Conservation (phyloP, 371 early-diverging fungal species). For the Globomyces sp. region DNA sequence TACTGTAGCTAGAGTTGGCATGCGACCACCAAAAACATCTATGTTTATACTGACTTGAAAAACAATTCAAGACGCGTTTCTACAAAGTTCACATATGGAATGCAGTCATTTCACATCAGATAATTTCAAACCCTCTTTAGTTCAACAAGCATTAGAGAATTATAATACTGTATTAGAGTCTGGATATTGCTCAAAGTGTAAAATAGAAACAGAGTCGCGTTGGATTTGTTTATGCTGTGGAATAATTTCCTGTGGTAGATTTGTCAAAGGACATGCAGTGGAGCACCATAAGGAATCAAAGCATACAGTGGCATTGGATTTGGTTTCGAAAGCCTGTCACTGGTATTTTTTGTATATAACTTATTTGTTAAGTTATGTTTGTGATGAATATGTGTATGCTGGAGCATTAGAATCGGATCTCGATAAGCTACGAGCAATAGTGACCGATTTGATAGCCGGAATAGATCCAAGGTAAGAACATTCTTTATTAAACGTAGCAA, state of each 20-base stretch:
- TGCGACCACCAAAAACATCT: background rate
- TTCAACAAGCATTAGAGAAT: constrained; percentile 1
- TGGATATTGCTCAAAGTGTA: constrained; percentile 3
- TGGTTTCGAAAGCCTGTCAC: constrained; percentile 21
- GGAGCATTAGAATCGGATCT: constrained; percentile 16
- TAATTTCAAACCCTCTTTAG: background rate
- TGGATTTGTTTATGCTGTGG: constrained; percentile 23
- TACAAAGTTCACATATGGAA: constrained; percentile 1
- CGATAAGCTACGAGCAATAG: constrained; percentile 9
- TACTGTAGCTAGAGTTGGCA: background rate
- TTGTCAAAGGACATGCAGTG: constrained; percentile 22
- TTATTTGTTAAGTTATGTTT: constrained; percentile 9
- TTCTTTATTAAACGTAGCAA: background rate
- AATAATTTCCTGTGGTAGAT: constrained; percentile 18
- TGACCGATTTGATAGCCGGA: constrained; percentile 12
- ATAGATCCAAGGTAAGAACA: background rate
- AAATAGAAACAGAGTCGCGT: constrained; percentile 26
- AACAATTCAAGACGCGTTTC: no score
- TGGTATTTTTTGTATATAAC: no score
- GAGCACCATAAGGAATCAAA: constrained; percentile 14
- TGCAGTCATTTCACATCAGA: constrained; percentile 2
- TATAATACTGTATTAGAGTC: background rate
- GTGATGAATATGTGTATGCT: constrained; percentile 21
- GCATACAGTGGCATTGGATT: constrained; percentile 17
- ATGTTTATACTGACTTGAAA: background rate